Base-by-base conservation (phyloP, 345 rosid species). In the Linum lewisii region DNA sequence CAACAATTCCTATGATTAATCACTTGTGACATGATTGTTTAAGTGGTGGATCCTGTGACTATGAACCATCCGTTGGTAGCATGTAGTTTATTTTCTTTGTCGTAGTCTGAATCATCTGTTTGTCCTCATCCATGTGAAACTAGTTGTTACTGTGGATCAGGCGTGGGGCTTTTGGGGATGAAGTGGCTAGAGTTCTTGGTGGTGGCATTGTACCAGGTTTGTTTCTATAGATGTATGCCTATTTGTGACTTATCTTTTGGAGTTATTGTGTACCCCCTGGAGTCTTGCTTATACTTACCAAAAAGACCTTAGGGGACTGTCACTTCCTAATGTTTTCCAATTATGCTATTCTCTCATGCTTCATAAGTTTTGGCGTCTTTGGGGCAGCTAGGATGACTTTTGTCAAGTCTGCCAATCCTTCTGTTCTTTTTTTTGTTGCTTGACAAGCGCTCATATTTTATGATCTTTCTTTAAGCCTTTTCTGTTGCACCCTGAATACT, bases 191-290 rank as follows among this genome's bases (percentile, higher is more conserved):
- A 65, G 97, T 92, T 65, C 95, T 92, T 69, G 98, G 98, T 65
- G 95, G 97, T 69, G 98, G 98, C 38, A 81, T 92, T 69, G 95
- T 88, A 21, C 97, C 98, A 84, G 97, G 96, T 91, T 66, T 67
- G 60, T n/a, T 61, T 53, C 60, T 54, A 53, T 24, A 16, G 18
- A 42, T 2, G 18, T 42, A 1, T 11, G 47, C 4, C 47, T 42
- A 11, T 42, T 42, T 3, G 9, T 42, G 47, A 16, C 47, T 42
- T 42, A 3, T 42, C 18, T 42, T 38, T 42, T 42, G 47, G 4
- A 11, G 47, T 42, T 16, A 14, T 42, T 11, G 47, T 42, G 14
- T 42, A 16, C 13, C 16, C 18, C 47, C 14, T 42, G 14, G 47
- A 42, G 47, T 42, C 47, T 11, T 8, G 47, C 47, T 8, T 42